phyloP scores from a whole-genome alignment of 805 yeast genomes.

The Saccharomycopsis fodiens region DNA sequence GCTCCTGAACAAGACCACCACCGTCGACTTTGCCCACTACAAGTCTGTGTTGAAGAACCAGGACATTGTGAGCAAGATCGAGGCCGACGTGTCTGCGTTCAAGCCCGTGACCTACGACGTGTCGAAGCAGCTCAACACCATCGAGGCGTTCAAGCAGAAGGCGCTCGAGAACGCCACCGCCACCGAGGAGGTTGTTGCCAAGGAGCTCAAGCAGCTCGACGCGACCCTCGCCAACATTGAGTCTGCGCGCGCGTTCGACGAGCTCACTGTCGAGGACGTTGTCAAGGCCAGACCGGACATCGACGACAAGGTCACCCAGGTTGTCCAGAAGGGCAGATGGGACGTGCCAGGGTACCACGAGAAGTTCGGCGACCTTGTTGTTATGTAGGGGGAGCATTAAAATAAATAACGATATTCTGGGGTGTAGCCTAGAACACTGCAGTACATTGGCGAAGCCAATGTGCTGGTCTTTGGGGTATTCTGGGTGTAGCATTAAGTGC shows the following conservation, averaged over 20 bases:
- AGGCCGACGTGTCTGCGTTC: constrained; percentile 66
- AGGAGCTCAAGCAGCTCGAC: constrained; percentile 79
- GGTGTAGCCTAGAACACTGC: too few species aligned
- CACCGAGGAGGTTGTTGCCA: constrained; percentile 82
- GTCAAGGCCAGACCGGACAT: constrained; percentile 95
- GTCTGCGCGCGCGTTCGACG: constrained; percentile 95
- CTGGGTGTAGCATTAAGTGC: too few species aligned
- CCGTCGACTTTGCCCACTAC: constrained; percentile 78
- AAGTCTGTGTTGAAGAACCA: constrained; percentile 74
- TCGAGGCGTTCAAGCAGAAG: constrained; percentile 88
- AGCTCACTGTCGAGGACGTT: constrained; percentile 92
- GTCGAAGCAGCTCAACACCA: constrained; percentile 82
- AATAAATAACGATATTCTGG: too few species aligned
- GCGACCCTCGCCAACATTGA: constrained; percentile 90
- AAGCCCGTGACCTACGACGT: constrained; percentile 82
- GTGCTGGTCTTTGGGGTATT: too few species aligned
- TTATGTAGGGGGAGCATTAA: constrained; percentile 72
- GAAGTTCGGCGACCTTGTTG: constrained; percentile 94
- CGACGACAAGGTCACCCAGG: constrained; percentile 88
- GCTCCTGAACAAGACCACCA: constrained; percentile 63
- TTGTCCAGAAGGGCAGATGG: constrained; percentile 97
- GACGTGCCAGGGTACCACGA: constrained; percentile 97
- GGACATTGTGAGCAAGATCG: constrained; percentile 71
- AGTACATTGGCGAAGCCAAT: too few species aligned
- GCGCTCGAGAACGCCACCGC: constrained; percentile 92